Percentiles rank a stretch among this genome's conserved stretches.
Conservation (phyloP, 257 asterid species). For the Solanum megistacrolobum region DNA sequence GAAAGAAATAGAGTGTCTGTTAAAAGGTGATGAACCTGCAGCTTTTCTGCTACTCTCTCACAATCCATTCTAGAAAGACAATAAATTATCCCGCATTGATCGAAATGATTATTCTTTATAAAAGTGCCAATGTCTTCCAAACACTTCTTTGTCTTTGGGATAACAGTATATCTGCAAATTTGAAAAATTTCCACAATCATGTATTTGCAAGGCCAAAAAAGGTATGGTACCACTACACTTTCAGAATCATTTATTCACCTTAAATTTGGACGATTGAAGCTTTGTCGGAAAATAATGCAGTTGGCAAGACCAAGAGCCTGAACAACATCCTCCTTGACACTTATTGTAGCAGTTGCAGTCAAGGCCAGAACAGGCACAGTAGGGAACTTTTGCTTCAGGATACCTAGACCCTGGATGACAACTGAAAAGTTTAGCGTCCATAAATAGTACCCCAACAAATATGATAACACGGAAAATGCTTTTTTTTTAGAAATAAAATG, state of each 20-base stretch:
- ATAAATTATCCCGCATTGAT: constrained; percentile 91
- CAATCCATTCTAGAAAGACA: constrained; percentile 97
- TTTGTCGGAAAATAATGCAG: constrained; percentile 88
- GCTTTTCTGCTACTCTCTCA: constrained; percentile 83
- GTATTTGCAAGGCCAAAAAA: neutral
- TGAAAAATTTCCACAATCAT: constrained; percentile 7
- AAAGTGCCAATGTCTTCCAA: constrained; percentile 73
- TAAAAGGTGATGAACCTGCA: constrained; percentile 45
- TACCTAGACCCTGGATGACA: constrained; percentile 74
- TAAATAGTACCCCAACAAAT: neutral
- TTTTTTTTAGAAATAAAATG: too few species aligned
- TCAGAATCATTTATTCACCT: constrained; percentile 23
- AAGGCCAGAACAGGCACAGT: constrained; percentile 83
- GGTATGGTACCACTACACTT: constrained; percentile 4
- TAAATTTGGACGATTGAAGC: constrained; percentile 92
- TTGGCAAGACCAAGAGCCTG: constrained; percentile 96
- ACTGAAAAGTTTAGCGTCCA: constrained; percentile 19
- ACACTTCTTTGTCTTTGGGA: constrained; percentile 89
- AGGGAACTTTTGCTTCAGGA: constrained; percentile 88
- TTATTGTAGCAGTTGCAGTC: constrained; percentile 93
- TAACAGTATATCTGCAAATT: constrained; percentile 78
- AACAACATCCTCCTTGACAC: constrained; percentile 98
- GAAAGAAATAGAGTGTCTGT: neutral
- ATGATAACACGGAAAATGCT: neutral
- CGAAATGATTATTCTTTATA: constrained; percentile 69